Base-by-base conservation (phyloP, 345 rosid genomes). In the Heritiera fomes region DNA sequence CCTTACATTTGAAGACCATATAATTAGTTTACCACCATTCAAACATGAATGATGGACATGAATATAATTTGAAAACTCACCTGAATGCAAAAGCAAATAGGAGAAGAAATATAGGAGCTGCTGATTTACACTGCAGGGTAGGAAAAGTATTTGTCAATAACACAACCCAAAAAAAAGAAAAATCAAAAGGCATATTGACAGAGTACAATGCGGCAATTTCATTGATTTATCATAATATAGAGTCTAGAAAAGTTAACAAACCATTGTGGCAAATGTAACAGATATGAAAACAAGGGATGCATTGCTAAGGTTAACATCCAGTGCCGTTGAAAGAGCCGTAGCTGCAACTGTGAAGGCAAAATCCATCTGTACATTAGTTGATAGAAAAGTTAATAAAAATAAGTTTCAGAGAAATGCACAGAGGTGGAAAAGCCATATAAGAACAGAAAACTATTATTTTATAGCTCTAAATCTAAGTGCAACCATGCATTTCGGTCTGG, bases 221-320 rank as follows among this genome's bases (percentile, higher is more conserved):
- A 52, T 34, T 73, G 18, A n/a, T 40, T 38, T 30, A 73, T 38
- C 66, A 65, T 7, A n/a, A 45, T 71, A 63, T 46, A 32, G 60
- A n/a, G 66, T 74, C 68, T 12, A 72, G 50, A 80, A 71, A 79
- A 62, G 56, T 30, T 70, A 77, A 89, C 97, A 65, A 78, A 94
- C 99, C 99, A 96, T 96, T 78, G 99, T 96, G 59, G 98, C 98
- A 90, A 96, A 96, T 6, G 99, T 94, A 79, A 94, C 98, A 59
- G 99, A 92, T 90, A 96, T 91, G 86, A 92, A 92, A 83, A 96
- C 97, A 80, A 96, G 98, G 83, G 99, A 96, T 80, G 84, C 98
- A 50, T 96, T 96, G 91, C 98, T 96, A 84, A 96, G 88, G 84
- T 94, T 90, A 82, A 96, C 86, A 86, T 94, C 99, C 95, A 96